Base-by-base conservation (phyloP, 768 basidiomycete genomes). In the Leccinellum luteum region DNA sequence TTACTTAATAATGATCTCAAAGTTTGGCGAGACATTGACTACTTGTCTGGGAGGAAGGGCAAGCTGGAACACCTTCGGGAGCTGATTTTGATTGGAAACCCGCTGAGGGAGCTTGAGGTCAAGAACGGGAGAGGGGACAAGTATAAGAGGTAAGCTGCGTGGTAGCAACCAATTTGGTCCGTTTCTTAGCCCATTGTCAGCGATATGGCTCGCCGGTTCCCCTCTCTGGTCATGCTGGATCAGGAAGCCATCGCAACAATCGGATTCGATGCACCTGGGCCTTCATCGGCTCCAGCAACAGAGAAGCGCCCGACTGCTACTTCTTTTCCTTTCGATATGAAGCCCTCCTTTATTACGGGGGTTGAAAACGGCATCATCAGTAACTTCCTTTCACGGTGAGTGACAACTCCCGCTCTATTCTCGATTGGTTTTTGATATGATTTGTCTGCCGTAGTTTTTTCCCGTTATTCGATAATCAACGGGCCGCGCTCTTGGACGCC, bases 181-280 rank as follows among this genome's bases (percentile, higher is more conserved):
- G 43, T 48, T 58, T 28, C 59, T 52, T 43, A 61, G 57, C 30
- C 30, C 14, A 32, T 60, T 59, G 55, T 30, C 67, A 94, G 94
- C 62, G 90, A 94, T 60, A 81, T 96, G 57, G 79, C 84, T 13
- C 81, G 88, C 44, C 86, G 91, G 45, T 94, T 98, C 68, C 80
- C 90, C 1, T 83, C 90, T 30, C 73, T 98, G 41, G 83, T 86
- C 55, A 88, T 95, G 59, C 79, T 98, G 55, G 96, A 98, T 69
- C 83, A 86, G 60, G 86, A 89, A 68, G 80, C 90, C 7, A 84
- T 98, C 49, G 76, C 84, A 6, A 79, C 76, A 4, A 92, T 96
- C 56, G 82, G 84, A 2, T 95, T 94, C 62, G 92, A 91, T 64
- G 81, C 85, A 15, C 85, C 87, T 8, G 78, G 82, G 34, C 67